These are phyloP conservation scores for Spathaspora sp. DNA, from an alignment of 1,139 yeast genomes.

Conservation along the genomic window DNA sequence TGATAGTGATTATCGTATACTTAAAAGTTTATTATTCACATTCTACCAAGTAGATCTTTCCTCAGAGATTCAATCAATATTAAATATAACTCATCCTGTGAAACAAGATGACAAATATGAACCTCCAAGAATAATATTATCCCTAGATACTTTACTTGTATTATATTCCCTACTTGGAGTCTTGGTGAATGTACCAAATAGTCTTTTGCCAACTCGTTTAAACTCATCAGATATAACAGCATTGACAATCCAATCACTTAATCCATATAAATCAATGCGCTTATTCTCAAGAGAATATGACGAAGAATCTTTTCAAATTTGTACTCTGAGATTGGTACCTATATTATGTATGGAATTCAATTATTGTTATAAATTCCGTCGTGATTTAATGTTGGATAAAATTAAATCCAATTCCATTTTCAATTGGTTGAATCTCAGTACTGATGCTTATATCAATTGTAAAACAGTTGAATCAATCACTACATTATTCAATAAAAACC, in stretches of 20 bases:
- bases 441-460: conserved; percentile 24
- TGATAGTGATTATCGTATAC: conserved; percentile 17
- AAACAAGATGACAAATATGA: conserved; percentile 10
- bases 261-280: conserved; percentile 19
- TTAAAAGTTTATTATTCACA: conserved; percentile 21
- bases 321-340: conserved; percentile 23
- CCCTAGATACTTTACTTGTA: conserved; percentile 28
- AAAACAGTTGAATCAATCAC: conserved; percentile 23
- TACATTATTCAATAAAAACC: conserved; percentile 12
- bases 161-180: conserved; percentile 26
- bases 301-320: conserved; percentile 11
- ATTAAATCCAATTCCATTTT: conserved; percentile 36
- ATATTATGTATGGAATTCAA: conserved; percentile 29
- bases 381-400: conserved; percentile 30
- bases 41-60: conserved; percentile 27
- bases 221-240: conserved; percentile 30
- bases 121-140: conserved; percentile 25
- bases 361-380: conserved; percentile 27
- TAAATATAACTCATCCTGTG: conserved; percentile 24
- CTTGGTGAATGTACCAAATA: conserved; percentile 24
- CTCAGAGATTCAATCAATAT: conserved; percentile 20
- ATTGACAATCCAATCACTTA: conserved; percentile 20
- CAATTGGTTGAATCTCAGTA: conserved; percentile 38
- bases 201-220: conserved; percentile 19
- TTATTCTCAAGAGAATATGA: conserved; percentile 15